Percentiles rank a stretch among this genome's conserved stretches.
Evolutionary conservation across 495 filamentous ascomycete genomes (phyloP).

Genomic region (Penicillium canariense): DNA sequence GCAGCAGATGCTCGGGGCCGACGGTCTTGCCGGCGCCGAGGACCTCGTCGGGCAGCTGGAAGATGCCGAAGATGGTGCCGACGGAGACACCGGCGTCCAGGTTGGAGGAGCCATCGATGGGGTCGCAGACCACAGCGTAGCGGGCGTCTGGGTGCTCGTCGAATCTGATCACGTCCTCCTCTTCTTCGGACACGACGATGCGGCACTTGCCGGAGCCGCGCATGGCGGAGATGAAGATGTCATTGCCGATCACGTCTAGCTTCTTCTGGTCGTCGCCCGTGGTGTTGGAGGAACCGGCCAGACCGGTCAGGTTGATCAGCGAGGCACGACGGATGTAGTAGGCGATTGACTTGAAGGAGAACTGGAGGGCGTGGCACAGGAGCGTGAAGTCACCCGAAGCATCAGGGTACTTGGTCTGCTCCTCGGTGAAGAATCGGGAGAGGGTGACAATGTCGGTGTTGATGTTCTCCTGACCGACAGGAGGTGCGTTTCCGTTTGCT

Average conservation of each 20-base stretch:
- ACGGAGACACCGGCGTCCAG: slow-evolving; percentile 97
- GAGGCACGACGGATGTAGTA: slow-evolving; percentile 98
- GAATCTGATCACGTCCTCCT: slow-evolving; percentile 89
- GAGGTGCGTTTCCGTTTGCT: slow-evolving; percentile 34
- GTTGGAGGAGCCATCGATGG: slow-evolving; percentile 97
- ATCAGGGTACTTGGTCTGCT: slow-evolving; percentile 88
- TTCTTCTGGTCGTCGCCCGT: slow-evolving; percentile 99
- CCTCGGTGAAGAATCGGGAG: slow-evolving; percentile 92
- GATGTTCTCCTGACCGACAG: slow-evolving; percentile 67
- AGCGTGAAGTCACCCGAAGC: slow-evolving; percentile 99
- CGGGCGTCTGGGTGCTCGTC: slow-evolving; percentile 73
- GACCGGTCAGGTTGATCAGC: slow-evolving; percentile 92
- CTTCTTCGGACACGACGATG: slow-evolving; percentile 92
- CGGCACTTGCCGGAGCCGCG: slow-evolving; percentile 83
- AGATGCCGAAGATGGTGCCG: slow-evolving; percentile 95
- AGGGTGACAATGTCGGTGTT: slow-evolving; percentile 96
- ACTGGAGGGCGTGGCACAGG: slow-evolving; percentile 95
- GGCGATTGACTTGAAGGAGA: slow-evolving; percentile 98
- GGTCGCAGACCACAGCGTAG: slow-evolving; percentile 95
- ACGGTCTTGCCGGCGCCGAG: slow-evolving; percentile 56
- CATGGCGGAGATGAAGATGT: slow-evolving; percentile 95
- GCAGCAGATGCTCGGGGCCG: slow-evolving; percentile 77
- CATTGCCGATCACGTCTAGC: slow-evolving; percentile 97
- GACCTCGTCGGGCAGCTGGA: slow-evolving; percentile 72
- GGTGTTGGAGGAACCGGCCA: slow-evolving; percentile 90